phyloP scores from a whole-genome alignment of 2,329 filamentous ascomycete species.

The Aureobasidium mangrovei region DNA sequence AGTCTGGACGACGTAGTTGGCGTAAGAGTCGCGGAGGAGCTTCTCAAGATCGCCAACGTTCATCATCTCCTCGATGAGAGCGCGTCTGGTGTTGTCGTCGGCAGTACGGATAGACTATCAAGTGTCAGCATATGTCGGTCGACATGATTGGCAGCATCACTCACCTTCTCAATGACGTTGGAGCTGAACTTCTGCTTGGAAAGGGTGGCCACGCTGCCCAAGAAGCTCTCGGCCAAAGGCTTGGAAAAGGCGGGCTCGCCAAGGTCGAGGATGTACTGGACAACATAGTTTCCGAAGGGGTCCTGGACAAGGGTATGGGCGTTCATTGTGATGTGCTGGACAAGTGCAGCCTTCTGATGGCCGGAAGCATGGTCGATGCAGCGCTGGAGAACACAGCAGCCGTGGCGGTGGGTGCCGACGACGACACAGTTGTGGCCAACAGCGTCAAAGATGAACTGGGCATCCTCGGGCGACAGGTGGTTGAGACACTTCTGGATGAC shows the following conservation, averaged over 20 bases:
- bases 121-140: background rate
- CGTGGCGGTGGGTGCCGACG: slow-evolving; percentile 93
- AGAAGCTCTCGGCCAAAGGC: slow-evolving; percentile 75
- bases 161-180: slow-evolving; percentile 85
- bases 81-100: slow-evolving; percentile 61
- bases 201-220: slow-evolving; percentile 57
- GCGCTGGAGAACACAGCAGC: slow-evolving; percentile 94
- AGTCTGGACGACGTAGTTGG: slow-evolving; percentile 97
- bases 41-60: slow-evolving; percentile 69
- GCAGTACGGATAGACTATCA: slow-evolving; percentile 63
- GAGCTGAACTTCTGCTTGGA: slow-evolving; percentile 99
- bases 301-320: slow-evolving; percentile 89
- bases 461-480: slow-evolving; percentile 73
- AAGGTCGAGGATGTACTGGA: slow-evolving; percentile 94
- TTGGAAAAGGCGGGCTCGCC: slow-evolving; percentile 82
- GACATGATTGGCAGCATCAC: background rate
- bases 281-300: slow-evolving; percentile 96
- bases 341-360: slow-evolving; percentile 77
- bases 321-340: slow-evolving; percentile 77
- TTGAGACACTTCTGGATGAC: slow-evolving; percentile 99
- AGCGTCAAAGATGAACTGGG: slow-evolving; percentile 94
- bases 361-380: slow-evolving; percentile 96
- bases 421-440: slow-evolving; percentile 79
- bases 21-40: slow-evolving; percentile 83
- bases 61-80: slow-evolving; percentile 78